These are phyloP conservation scores for Begonia masoniana DNA, from an alignment of 306 rosid genomes.

Conservation along the genomic window DNA sequence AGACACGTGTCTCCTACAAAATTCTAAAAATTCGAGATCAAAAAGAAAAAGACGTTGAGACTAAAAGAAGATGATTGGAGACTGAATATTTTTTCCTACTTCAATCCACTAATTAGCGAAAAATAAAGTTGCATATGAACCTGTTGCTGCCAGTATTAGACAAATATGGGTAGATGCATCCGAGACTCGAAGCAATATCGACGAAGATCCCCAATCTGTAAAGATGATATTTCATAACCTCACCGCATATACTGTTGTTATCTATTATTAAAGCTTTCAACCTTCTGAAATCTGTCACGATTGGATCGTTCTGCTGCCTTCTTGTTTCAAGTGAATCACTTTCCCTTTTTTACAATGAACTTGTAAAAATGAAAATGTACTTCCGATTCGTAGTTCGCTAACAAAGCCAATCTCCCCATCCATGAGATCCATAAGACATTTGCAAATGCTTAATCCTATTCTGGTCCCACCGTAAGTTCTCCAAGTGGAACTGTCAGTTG, in stretches of 20 bases:
- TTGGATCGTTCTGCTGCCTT: conserved; percentile 34
- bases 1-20: too few species aligned
- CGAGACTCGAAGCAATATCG: too few species aligned
- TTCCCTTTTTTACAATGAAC: conserved; percentile 51
- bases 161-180: too few species aligned
- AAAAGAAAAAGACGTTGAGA: too few species aligned
- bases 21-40: too few species aligned
- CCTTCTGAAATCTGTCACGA: conserved; percentile 39
- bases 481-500: conserved; percentile 91
- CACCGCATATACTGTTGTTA: conserved; percentile 43
- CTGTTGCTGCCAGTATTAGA: too few species aligned
- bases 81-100: too few species aligned
- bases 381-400: conserved; percentile 67
- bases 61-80: too few species aligned
- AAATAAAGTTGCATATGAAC: too few species aligned
- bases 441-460: conserved; percentile 89
- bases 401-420: conserved; percentile 89
- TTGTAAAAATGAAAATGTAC: conserved; percentile 82
- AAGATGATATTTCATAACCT: too few species aligned
- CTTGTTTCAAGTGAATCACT: conserved; percentile 25
- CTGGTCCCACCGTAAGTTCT: conserved; percentile 93
- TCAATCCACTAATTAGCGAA: too few species aligned
- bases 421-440: conserved; percentile 79
- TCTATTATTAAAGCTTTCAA: conserved; percentile 63
- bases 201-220: too few species aligned